phyloP scores from a whole-genome alignment of 163 green algal species.

The Coccomyxa subellipsoidea region DNA sequence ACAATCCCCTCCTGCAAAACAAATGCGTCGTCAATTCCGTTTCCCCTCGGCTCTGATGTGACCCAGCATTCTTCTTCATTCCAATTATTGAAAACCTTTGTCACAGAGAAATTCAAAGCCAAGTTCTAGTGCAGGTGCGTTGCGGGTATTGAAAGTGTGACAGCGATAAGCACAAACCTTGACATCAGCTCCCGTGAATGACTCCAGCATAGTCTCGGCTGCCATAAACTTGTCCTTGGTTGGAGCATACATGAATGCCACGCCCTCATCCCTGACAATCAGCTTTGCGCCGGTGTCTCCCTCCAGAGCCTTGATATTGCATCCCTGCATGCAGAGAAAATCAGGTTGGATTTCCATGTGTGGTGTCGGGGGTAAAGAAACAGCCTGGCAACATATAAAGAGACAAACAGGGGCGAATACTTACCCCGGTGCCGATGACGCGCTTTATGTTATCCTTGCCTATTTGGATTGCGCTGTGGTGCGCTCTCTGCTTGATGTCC shows the following conservation, averaged over 20 bases:
- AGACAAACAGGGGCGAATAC: not conserved
- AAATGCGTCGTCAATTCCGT: too few relatives aligned
- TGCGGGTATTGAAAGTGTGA: too few relatives aligned
- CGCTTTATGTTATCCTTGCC: constrained; percentile 26
- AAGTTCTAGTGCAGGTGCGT: too few relatives aligned
- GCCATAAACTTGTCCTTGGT: not conserved
- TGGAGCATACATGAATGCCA: not conserved
- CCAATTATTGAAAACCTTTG: too few relatives aligned
- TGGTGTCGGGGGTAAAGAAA: too few relatives aligned
- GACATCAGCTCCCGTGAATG: not conserved
- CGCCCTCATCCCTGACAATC: not conserved
- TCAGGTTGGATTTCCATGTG: not conserved
- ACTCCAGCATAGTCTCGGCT: not conserved
- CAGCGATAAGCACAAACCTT: too few relatives aligned
- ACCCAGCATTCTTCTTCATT: too few relatives aligned
- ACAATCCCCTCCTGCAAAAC: constrained; percentile 40
- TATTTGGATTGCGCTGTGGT: constrained; percentile 12
- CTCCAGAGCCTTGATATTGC: not conserved
- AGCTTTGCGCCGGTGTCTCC: not conserved
- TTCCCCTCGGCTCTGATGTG: too few relatives aligned
- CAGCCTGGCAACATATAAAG: too few relatives aligned
- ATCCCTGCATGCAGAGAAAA: not conserved
- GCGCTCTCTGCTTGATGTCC: constrained; percentile 28
- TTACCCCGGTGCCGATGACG: constrained; percentile 41
- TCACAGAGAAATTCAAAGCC: too few relatives aligned